A percentile compares a stretch with the other conserved stretches of the same genome.
These are phyloP conservation scores for Lactarius trivialis DNA, from an alignment of 768 basidiomycete species.

Conservation along the genomic window DNA sequence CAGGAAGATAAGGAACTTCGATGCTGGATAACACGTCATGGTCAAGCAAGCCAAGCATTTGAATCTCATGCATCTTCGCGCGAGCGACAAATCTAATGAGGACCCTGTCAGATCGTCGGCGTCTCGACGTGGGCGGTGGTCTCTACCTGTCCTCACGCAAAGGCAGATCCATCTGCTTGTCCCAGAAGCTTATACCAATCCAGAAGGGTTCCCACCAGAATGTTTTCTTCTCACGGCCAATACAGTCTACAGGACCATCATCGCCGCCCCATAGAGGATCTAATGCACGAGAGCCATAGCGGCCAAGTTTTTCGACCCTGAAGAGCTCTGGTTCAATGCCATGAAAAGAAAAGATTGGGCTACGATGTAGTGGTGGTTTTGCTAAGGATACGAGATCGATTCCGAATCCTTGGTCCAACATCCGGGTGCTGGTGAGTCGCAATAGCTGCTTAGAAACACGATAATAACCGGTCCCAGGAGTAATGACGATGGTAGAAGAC, in stretches of 20 bases:
- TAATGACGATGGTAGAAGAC: conserved; percentile 73
- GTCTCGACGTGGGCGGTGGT: conserved; percentile 1
- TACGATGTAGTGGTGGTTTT: conserved; percentile 88
- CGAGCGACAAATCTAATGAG: conserved; percentile 75
- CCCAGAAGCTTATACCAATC: conserved; percentile 79
- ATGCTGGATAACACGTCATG: conserved; percentile 88
- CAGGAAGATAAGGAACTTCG: conserved; percentile 72
- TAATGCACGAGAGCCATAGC: conserved; percentile 40
- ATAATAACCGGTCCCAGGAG: conserved; percentile 92
- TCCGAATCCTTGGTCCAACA: conserved; percentile 90
- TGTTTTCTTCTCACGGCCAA: conserved; percentile 40
- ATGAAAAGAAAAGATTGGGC: conserved; percentile 87
- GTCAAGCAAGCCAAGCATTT: conserved; percentile 88
- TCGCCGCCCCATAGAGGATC: conserved; percentile 77
- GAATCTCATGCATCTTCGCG: conserved; percentile 96
- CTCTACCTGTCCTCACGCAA: conserved; percentile 68
- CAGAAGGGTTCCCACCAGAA: conserved; percentile 94
- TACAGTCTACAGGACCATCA: conserved; percentile 35
- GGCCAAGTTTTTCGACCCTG: conserved; percentile 41
- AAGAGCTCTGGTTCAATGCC: conserved; percentile 49
- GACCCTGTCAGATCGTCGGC: neutral
- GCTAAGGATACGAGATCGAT: conserved; percentile 83
- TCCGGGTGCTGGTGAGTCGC: conserved; percentile 84
- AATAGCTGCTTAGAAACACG: conserved; percentile 86
- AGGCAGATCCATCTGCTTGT: conserved; percentile 79